Base-by-base conservation (phyloP, 331 rosid genomes). In the Cucumis variabilis region DNA sequence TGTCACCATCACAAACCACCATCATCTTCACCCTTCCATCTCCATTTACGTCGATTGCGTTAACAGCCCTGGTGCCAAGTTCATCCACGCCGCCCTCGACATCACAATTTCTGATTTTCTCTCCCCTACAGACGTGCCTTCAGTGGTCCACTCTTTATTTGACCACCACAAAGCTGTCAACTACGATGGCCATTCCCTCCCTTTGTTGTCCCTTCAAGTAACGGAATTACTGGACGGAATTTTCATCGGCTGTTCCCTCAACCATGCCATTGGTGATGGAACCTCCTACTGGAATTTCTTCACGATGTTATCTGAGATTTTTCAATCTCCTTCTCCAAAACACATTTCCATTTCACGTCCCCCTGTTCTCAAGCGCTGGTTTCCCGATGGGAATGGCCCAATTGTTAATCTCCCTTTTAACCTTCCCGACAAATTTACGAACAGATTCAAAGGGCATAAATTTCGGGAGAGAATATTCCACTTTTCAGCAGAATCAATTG, bases 201-300 rank as follows among this genome's bases (percentile, higher is more conserved):
- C 89, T 16, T 20, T 76, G 7, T 37, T 89, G 6, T 73, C 88
- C 6, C 66, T 66, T 46, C 86, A 89, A 24, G 86, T 87, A 8
- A 87, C 88, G 0, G 72, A 89, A 20, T 70, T 89, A 23, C 46
- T 60, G 7, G 89, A 82, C n/a, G 89, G 89, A 11, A 4, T 87
- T 30, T 89, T 89, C 82, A 84, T 89, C 25, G 83, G 81, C 10
- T 81, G 70, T 72, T 55, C 87, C 21, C 27, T 86, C 80, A 89
- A 89, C 65, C 88, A 83, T 70, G 28, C 13, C 4, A 73, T 87
- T 17, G 65, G 48, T 17, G 89, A 89, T 11, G 91, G 91, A 16
- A 37, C 71, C 0, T 71, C 84, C 13, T 75, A 83, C 68, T 87
- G 91, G 91, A 68, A 55, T 79, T 87, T 89, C 88, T 66, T 89